Evolutionary conservation across 1,284 basidiomycete species (phyloP).

Genomic region (Apiotrichum mycotoxinovorans): DNA sequence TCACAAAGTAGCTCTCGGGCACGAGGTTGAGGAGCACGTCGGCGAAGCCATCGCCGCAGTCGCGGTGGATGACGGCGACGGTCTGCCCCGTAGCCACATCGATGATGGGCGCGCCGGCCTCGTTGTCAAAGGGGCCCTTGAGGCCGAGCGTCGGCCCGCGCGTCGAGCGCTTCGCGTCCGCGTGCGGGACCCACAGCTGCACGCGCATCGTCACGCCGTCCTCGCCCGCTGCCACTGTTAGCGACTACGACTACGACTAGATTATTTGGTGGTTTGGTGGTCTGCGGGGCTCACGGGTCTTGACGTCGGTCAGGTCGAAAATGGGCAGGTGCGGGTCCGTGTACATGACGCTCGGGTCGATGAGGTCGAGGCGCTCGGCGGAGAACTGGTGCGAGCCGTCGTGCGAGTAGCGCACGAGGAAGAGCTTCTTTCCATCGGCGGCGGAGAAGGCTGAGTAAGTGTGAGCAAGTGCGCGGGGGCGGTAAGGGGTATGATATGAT

Average conservation of each 20-base stretch:
- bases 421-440: conserved; percentile 12
- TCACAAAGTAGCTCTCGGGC: conserved; percentile 36
- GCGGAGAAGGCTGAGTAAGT: conserved; percentile 3
- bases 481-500: no score
- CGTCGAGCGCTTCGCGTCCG: no score
- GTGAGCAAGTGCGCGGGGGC: no score
- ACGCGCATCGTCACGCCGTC: no score
- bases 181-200: no score
- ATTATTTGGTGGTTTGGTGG: no score
- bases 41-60: neutral
- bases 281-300: neutral
- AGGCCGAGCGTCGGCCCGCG: no score
- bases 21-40: neutral
- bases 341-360: conserved; percentile 4
- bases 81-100: conserved; percentile 4
- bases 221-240: no score
- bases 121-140: neutral
- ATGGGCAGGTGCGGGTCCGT: neutral
- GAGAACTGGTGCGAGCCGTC: neutral
- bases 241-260: no score
- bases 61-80: conserved; percentile 1
- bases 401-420: conserved; percentile 2
- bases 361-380: conserved; percentile 9
- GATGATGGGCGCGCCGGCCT: neutral
- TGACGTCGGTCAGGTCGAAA: conserved; percentile 3